Evolutionary conservation across 2,329 filamentous ascomycete species (phyloP), one percentile per base, ranked within the genome.

Genomic region (Leptographium galeiforme): DNA sequence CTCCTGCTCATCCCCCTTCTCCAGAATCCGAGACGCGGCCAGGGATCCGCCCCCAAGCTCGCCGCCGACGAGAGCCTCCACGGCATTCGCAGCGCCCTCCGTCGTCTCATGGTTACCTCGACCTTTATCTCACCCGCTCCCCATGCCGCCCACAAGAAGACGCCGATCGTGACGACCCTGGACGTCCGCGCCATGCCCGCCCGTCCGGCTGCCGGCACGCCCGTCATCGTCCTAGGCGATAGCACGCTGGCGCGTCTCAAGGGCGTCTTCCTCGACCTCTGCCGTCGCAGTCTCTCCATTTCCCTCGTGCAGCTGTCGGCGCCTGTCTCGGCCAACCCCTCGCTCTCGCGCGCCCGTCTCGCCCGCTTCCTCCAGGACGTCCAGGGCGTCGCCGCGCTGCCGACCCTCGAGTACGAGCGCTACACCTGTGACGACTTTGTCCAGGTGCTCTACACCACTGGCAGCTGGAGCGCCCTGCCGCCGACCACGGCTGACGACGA

Each of bases 391-490:
- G 49, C 56, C 13, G 56, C 60, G 4, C 57, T 5, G 57, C 62
- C 4, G 52, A 72, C 13, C 62, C 57, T 64, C n/a, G 60, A 66
- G 16, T 66, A 70, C 44, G 68, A 75, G 5, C 60, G 60, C 2
- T 79, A 77, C 61, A 64, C 58, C 4, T 66, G 72, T 16, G 68
- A 71, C 44, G 70, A 77, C 39, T 81, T 81, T 55, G 67, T 78
- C 30, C 73, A 70, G 58, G 63, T 68, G 19, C 77, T 73, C 73
- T 68, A 67, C 59, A 64, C 67, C 44, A 59, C 64, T 8, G 74
- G 70, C 49, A 68, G 67, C 34, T 70, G 70, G 62, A 65, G 72
- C 36, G 75, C 76, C 5, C 60, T 68, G 19, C 67, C 63, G 13
- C 39, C 39, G n/a, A 14, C 40, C 3, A 25, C 25, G 25, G 25